Percentiles rank a stretch among this genome's conserved stretches.
phyloP scores from a whole-genome alignment of 208 protist genomes.

The Strigomonas culicis region DNA sequence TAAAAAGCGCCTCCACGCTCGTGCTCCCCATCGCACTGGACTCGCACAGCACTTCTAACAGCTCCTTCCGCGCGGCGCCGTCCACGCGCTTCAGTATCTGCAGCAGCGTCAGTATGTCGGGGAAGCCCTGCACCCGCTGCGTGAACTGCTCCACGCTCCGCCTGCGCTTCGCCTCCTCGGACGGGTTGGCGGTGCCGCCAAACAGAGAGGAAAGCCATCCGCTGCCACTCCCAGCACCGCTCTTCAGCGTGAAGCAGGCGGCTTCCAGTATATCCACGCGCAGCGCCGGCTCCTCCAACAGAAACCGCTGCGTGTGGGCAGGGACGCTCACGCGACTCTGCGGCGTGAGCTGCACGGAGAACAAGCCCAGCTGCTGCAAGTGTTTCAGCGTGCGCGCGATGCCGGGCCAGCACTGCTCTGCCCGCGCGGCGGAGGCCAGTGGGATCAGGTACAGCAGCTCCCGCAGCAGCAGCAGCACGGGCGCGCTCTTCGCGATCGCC shows the following conservation, averaged over 20 bases:
- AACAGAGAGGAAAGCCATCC: constrained; percentile 62
- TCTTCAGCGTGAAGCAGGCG: constrained; percentile 12
- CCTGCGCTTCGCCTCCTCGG: constrained; percentile 5
- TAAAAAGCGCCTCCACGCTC: too few relatives aligned
- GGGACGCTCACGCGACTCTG: not conserved
- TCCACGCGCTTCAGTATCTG: not conserved
- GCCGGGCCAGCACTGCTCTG: constrained; percentile 33
- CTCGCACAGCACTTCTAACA: too few relatives aligned
- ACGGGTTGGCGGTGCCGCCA: constrained; percentile 9
- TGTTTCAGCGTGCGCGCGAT: constrained; percentile 30
- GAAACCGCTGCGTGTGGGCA: not conserved
- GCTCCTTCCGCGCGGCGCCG: not conserved
- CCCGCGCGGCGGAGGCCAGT: constrained; percentile 18
- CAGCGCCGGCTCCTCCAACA: not conserved
- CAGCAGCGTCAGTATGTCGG: not conserved
- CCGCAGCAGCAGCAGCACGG: constrained; percentile 32
- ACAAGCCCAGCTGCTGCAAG: constrained; percentile 39
- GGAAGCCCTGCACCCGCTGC: not conserved
- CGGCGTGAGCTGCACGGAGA: constrained; percentile 12
- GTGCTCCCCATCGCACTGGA: too few relatives aligned
- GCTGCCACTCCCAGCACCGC: constrained; percentile 11
- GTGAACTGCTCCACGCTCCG: not conserved
- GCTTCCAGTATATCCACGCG: constrained; percentile 10
- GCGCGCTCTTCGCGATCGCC: constrained; percentile 16
- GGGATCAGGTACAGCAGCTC: constrained; percentile 39